Percentiles rank a stretch among this genome's conserved stretches.
These are phyloP conservation scores for Coffea canephora DNA, from an alignment of 257 asterid genomes.

Conservation along the genomic window DNA sequence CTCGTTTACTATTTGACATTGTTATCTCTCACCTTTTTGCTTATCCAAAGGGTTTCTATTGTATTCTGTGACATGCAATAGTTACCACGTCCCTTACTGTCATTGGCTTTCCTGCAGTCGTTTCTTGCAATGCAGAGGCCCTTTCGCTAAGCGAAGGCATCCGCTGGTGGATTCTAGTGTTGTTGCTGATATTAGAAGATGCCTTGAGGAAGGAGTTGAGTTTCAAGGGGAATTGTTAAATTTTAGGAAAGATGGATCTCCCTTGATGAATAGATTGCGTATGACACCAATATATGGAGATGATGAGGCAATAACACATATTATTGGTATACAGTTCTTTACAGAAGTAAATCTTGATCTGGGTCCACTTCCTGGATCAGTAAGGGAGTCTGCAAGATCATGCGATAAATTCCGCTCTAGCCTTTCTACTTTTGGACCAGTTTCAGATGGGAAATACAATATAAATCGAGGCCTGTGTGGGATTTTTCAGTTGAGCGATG, in stretches of 20 bases:
- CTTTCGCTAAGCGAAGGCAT: conserved; percentile 54
- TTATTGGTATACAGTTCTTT: conserved; percentile 78
- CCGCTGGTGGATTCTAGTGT: conserved; percentile 43
- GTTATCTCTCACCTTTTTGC: not conserved
- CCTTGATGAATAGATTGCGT: conserved; percentile 49
- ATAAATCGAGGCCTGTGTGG: conserved; percentile 66
- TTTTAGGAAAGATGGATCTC: conserved; percentile 56
- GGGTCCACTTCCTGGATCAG: conserved; percentile 75
- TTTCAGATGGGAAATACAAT: conserved; percentile 44
- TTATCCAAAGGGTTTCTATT: not conserved
- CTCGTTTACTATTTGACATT: not conserved
- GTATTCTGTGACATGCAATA: not conserved
- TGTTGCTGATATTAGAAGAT: conserved; percentile 50
- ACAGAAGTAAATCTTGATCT: conserved; percentile 65
- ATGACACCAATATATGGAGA: conserved; percentile 54
- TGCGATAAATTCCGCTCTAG: conserved; percentile 49
- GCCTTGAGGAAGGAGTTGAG: conserved; percentile 46
- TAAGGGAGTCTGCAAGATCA: conserved; percentile 56
- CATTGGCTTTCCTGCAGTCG: conserved; percentile 36
- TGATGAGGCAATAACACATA: conserved; percentile 42
- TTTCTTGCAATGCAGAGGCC: conserved; percentile 56
- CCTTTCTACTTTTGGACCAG: conserved; percentile 35
- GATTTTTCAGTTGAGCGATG: conserved; percentile 67
- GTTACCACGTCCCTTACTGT: not conserved
- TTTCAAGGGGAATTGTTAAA: conserved; percentile 53